Evolutionary conservation across 1,139 yeast genomes (phyloP), one percentile per base, ranked within the genome.

Genomic region (Yamadazyma membranifaciens): DNA sequence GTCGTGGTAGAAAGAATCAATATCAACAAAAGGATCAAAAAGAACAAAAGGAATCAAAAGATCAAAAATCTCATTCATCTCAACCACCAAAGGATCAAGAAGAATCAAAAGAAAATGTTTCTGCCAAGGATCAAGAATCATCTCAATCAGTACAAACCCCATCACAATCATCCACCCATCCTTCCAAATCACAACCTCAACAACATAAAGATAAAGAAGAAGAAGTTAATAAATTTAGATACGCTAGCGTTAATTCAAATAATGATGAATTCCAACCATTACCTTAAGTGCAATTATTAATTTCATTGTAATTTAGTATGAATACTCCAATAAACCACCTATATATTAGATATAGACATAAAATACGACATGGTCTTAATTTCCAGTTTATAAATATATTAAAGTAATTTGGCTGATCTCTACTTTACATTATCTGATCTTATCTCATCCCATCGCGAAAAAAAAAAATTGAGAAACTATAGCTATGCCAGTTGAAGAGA

Each of bases 1-100:
- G 91, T 39, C 81, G 78, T 56, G 70, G 73, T 45, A 69, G 69
- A 57, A 71, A 68, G 55, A 65, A 52, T 46, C 59, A 62, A 43
- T 62, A 64, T 42, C 64, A 62, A 45, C 60, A 60, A 45, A 27
- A 31, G 24, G 39, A 27, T 25, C 30, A 34, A 27, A 27, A 27
- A n/a, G 12, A 26, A 20, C 16, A 20, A 24, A 11, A 15, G n/a
- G 32, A 16, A 9, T 11, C 16, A 10, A 15, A 13, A 16, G 33
- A 31, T 14, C n/a, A n/a, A n/a, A n/a, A n/a, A n/a, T n/a, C n/a
- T n/a, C n/a, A n/a, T n/a, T n/a, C n/a, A n/a, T 13, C 31, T 10
- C 14, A 20, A 12, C 28, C 33, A 26, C 37, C 14, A 29, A 33
- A 29, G 33, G 36, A 33, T n/a, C 20, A 27, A 9, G 28, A 35